Evolutionary conservation across 441 rosid genomes (phyloP).

Genomic region (Adansonia grandidieri): DNA sequence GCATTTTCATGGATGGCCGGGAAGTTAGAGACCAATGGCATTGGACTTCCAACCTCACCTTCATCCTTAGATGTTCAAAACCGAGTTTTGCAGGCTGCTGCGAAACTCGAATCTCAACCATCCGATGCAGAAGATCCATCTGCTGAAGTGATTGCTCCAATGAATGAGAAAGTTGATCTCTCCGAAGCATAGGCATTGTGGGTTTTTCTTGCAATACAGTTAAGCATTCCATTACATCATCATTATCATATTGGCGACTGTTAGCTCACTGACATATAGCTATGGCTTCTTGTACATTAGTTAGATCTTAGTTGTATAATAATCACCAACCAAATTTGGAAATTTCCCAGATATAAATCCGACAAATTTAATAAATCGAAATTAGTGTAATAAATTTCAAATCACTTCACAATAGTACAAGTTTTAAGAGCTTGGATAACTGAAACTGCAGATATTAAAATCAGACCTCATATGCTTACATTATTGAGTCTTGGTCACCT

Average conservation of each 20-base stretch:
- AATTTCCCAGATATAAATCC: too few relatives aligned
- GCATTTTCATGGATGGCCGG: constrained; percentile 87
- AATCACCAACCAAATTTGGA: not conserved
- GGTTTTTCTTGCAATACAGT: not conserved
- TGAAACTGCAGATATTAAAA: too few relatives aligned
- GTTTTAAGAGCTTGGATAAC: too few relatives aligned
- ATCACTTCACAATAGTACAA: too few relatives aligned
- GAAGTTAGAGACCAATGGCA: constrained; percentile 74
- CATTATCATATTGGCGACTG: not conserved
- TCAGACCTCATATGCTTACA: too few relatives aligned
- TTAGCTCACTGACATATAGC: not conserved
- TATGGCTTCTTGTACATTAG: not conserved
- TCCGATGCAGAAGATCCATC: constrained; percentile 58
- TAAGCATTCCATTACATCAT: not conserved
- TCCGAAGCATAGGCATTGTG: constrained; percentile 50
- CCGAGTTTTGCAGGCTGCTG: constrained; percentile 88
- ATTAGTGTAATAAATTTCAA: too few relatives aligned
- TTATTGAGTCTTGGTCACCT: too few relatives aligned
- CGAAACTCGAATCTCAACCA: constrained; percentile 89
- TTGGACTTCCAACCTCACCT: constrained; percentile 87
- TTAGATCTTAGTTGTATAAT: not conserved
- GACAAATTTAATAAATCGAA: too few relatives aligned
- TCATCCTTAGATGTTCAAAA: constrained; percentile 82
- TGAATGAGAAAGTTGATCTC: constrained; percentile 52
- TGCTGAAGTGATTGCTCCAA: constrained; percentile 38